These are phyloP conservation scores for Cladosporium phlei DNA, from an alignment of 2,329 filamentous ascomycete species.

Conservation along the genomic window DNA sequence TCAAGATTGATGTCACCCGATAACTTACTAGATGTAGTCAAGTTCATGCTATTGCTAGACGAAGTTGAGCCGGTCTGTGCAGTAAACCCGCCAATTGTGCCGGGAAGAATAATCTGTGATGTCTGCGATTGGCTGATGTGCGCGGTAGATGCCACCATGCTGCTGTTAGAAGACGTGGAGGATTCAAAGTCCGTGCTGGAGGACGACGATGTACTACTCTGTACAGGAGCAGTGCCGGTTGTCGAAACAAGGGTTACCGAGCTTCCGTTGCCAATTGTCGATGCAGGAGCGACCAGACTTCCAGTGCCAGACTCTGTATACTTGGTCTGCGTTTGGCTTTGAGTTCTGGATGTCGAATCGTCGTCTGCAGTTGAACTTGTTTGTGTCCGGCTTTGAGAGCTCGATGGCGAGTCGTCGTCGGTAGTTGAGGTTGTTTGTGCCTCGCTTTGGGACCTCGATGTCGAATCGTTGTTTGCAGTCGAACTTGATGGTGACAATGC, in stretches of 20 bases:
- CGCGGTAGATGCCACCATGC: not conserved
- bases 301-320: not conserved
- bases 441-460: not conserved
- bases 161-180: slow-evolving; percentile 10
- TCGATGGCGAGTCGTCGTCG: not conserved
- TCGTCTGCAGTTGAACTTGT: not conserved
- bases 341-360: not conserved
- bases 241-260: not conserved
- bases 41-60: slow-evolving; percentile 14
- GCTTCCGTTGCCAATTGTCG: not conserved
- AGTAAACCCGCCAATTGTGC: not conserved
- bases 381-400: too few species aligned
- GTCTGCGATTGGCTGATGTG: not conserved
- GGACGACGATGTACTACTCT: not conserved
- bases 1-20: not conserved
- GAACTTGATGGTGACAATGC: not conserved
- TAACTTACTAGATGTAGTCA: slow-evolving; percentile 25
- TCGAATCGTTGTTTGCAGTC: not conserved
- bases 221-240: not conserved
- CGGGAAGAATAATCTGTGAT: not conserved
- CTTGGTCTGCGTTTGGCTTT: not conserved
- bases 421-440: too few species aligned
- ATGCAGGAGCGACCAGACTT: not conserved
- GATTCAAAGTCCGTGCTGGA: not conserved
- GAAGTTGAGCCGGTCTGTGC: not conserved